These are phyloP conservation scores for Boechera retrofracta DNA, from an alignment of 345 rosid species.

Conservation along the genomic window DNA sequence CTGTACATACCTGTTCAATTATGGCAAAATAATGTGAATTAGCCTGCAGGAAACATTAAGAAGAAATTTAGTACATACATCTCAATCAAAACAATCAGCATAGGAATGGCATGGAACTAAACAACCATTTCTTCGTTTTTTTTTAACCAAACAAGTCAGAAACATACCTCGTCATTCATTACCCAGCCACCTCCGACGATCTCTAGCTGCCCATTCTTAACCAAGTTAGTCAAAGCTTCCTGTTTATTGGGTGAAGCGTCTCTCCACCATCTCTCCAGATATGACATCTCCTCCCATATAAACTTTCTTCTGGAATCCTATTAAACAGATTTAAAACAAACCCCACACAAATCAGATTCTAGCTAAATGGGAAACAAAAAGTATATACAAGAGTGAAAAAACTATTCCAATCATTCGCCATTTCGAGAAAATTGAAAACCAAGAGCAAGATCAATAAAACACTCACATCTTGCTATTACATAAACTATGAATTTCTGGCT, in stretches of 20 bases:
- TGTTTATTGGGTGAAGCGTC: slow-evolving; percentile 71
- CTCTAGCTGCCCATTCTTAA: slow-evolving; percentile 92
- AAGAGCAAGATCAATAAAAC: background rate
- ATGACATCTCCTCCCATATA: slow-evolving; percentile 99
- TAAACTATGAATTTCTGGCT: background rate
- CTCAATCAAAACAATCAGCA: slow-evolving; percentile 24
- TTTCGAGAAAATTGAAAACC: background rate
- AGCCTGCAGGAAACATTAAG: slow-evolving; percentile 67
- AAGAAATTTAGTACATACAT: slow-evolving; percentile 33
- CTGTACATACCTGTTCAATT: slow-evolving; percentile 80
- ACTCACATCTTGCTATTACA: background rate
- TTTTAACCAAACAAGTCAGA: slow-evolving; percentile 10
- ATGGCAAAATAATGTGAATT: slow-evolving; percentile 97
- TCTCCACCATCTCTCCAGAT: slow-evolving; percentile 99
- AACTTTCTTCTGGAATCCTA: slow-evolving; percentile 89
- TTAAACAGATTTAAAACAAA: slow-evolving; percentile 34
- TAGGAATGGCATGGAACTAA: background rate
- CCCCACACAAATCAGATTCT: background rate
- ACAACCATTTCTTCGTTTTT: background rate
- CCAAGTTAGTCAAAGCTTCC: slow-evolving; percentile 70
- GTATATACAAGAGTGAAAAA: too few species aligned
- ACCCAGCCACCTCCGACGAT: slow-evolving; percentile 99
- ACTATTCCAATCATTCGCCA: too few species aligned
- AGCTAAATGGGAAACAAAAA: background rate
- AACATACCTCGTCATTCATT: slow-evolving; percentile 94